Base-by-base conservation (phyloP, 2,329 filamentous ascomycete species). In the Elsinoe australis region DNA sequence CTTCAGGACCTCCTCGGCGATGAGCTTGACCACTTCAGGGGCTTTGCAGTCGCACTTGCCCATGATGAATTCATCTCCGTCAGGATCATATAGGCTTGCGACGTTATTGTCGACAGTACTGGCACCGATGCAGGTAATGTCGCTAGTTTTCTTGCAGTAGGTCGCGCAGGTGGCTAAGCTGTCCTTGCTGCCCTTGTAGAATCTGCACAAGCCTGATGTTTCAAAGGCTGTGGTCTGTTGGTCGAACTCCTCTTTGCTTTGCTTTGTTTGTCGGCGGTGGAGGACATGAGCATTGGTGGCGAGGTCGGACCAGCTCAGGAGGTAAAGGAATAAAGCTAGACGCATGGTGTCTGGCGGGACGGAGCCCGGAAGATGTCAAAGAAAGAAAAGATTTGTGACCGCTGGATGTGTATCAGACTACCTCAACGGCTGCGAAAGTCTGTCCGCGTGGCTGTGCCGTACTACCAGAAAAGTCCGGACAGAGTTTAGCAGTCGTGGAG, bases 61-160 rank as follows among this genome's bases (percentile, higher is more conserved):
- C 35, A 39, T 39, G 4, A n/a, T 39, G 9, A 39, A 39, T 4
- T 14, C 28, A 14, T 24, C 21, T 24, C 35, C 35, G 9, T 39
- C 35, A 8, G 35, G 35, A 5, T n/a, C 35, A n/a, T 39, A 24
- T 6, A 24, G 12, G 10, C 15, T n/a, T 5, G 35, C 15, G 14
- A 22, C 35, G 10, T 24, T 39, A 2, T 22, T n/a, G n/a, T n/a
- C n/a, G n/a, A n/a, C 35, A 12, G 35, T 39, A 12, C 19, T 39
- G 19, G 24, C 35, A 22, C 35, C 35, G 10, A 39, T 39, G 10
- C 35, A 39, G 17, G 35, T 24, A 7, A 39, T 22, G 15, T 22
- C 35, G n/a, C 28, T 22, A 7, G 35, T 19, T 19, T 39, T 39
- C 21, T 39, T 39, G 35, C 35, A 39, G 35, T 39, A 39, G 35